Conservation (phyloP, 192 early-diverging fungal species). For the Coemansia sp. region DNA sequence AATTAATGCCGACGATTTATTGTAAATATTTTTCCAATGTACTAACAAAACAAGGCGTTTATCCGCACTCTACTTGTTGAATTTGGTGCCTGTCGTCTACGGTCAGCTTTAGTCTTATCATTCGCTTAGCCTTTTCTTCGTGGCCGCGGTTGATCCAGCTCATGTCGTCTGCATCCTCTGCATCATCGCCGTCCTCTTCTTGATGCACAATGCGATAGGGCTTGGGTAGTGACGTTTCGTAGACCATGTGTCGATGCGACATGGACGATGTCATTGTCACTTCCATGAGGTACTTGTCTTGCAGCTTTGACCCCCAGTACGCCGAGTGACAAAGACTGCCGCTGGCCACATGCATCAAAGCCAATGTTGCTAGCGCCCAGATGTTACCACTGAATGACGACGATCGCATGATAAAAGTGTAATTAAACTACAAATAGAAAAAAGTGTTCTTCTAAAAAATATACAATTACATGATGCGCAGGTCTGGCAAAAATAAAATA, state of each 20-base stretch:
- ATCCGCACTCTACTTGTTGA: constrained; percentile 46
- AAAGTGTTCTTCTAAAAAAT: constrained; percentile 2
- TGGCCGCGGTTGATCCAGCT: constrained; percentile 45
- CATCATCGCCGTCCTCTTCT: constrained; percentile 45
- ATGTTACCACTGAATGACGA: not conserved
- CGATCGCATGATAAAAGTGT: not conserved
- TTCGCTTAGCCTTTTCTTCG: constrained; percentile 45
- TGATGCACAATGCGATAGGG: constrained; percentile 54
- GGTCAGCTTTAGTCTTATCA: constrained; percentile 39
- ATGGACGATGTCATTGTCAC: constrained; percentile 31
- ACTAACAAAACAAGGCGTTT: not conserved
- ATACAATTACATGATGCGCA: not conserved
- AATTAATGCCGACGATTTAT: constrained; percentile 17
- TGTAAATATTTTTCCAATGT: not conserved
- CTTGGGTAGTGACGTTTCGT: constrained; percentile 51
- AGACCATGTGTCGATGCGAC: constrained; percentile 37
- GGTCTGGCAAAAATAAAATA: not conserved
- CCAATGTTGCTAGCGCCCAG: not conserved
- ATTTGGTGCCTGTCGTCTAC: constrained; percentile 51
- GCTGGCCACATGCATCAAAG: not conserved
- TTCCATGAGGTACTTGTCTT: constrained; percentile 44
- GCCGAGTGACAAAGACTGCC: constrained; percentile 46
- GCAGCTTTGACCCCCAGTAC: constrained; percentile 40
- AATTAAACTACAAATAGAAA: constrained; percentile 6
- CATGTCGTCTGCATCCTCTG: constrained; percentile 48